A percentile compares a stretch with the other conserved stretches of the same genome.
These are phyloP conservation scores for Hortaea werneckii DNA, from an alignment of 2,329 filamentous ascomycete genomes.

Conservation along the genomic window DNA sequence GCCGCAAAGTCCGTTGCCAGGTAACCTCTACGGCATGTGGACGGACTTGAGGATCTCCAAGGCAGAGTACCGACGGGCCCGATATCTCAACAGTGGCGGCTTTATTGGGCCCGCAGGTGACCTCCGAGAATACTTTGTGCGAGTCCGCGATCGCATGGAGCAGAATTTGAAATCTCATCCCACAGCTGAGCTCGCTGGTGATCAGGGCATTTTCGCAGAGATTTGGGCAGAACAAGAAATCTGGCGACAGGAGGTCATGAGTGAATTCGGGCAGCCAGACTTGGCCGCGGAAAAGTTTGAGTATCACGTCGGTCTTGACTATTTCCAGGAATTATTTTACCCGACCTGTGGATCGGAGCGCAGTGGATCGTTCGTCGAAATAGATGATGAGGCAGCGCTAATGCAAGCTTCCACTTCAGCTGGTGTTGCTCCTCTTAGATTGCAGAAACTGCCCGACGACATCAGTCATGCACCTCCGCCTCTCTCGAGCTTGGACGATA, in stretches of 20 bases:
- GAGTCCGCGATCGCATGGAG: slow-evolving; percentile 1
- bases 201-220: slow-evolving; percentile 11
- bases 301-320: slow-evolving; percentile 7
- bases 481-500: not conserved
- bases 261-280: not conserved
- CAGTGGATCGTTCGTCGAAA: slow-evolving; percentile 1
- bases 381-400: not conserved
- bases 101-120: slow-evolving; percentile 10
- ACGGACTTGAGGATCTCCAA: slow-evolving; percentile 2
- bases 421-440: not conserved
- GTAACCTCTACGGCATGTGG: not conserved
- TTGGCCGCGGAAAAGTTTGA: not conserved
- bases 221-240: slow-evolving; percentile 11
- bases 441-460: not conserved
- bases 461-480: not conserved
- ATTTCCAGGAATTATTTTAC: slow-evolving; percentile 6
- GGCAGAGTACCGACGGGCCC: slow-evolving; percentile 2
- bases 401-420: not conserved
- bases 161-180: not conserved
- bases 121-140: slow-evolving; percentile 6
- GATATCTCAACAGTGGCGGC: slow-evolving; percentile 10
- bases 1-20: not conserved
- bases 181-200: slow-evolving; percentile 2
- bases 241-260: not conserved
- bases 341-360: slow-evolving; percentile 6